Base-by-base conservation (phyloP, 2,329 filamentous ascomycete genomes). In the Coniochaeta prunicola region DNA sequence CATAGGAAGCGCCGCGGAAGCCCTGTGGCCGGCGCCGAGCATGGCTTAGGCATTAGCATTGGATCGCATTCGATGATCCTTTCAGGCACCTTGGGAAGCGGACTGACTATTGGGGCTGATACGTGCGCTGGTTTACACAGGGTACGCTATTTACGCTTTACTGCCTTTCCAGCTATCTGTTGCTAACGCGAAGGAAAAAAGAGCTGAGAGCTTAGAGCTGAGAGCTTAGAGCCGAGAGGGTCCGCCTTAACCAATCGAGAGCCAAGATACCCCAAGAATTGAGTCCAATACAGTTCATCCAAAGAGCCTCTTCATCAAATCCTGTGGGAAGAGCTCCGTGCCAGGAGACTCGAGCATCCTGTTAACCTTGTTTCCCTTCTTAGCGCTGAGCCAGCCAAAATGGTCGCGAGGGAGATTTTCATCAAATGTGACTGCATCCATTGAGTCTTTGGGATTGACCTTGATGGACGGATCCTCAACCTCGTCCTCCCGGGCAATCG, bases 341-440 rank as follows among this genome's bases (percentile, higher is more conserved):
- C 88, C 91, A 0, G 90, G 91, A 63, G 88, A 83, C 28, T 73
- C 75, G 56, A 90, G 80, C 71, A 92, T 88, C 69, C 91, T 83
- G 72, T 85, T 83, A 63, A 99, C 81, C 58, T 90, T 82, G 74
- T 97, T 99, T 6, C 92, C 92, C 67, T 84, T 86, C 63, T 76
- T 78, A 15, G 75, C 71, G 70, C 87, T 91, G 68, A 94, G 72
- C 94, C 94, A 97, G 57, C 76, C 87, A 77, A 65, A 83, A 73
- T 73, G 85, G 71, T 97, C 93, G 42, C 87, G 89, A 0, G 86
- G 80, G 31, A 86, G 80, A 21, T 33, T 55, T 9, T 36, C 36
- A 59, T 80, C 77, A 19, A 61, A 40, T 30, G 82, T 81, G 50
- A 78, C 76, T 24, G 80, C 79, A 56, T 79, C 74, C 48, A 73